Evolutionary conservation across 2,329 filamentous ascomycete species (phyloP), one percentile per base, ranked within the genome.

Genomic region (Aspergillus ochraceoroseus): DNA sequence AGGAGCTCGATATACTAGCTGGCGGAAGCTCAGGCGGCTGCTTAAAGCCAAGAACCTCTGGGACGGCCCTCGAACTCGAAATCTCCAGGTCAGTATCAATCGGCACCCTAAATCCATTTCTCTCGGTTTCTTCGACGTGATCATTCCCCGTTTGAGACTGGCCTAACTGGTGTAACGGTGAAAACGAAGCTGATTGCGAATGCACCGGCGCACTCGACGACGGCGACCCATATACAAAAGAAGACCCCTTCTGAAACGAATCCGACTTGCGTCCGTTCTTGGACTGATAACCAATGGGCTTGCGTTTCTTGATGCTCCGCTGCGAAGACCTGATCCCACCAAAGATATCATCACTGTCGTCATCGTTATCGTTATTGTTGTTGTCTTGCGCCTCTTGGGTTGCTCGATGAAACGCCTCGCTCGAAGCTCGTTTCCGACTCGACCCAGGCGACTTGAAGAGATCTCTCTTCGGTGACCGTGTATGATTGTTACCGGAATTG

Each of bases 1-100:
- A 63, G 7, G 61, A 59, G 39, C 49, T 57, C 6, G 58, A 54
- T 11, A 49, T 47, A 6, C 40, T 48, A 31, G 54, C 53, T 9
- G 41, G 43, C 4, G 56, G 53, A 11, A 38, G 28, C 5, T 22
- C 20, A 2, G 48, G 47, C 5, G 61, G 58, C 5, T 55, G 28
- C 44, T 56, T 63, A 32, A 63, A 62, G 26, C 46, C 54, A 3
- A 39, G 17, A 14, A 36, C 28, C 5, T 55, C 31, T n/a, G n/a
- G n/a, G n/a, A n/a, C n/a, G n/a, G n/a, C n/a, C n/a, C n/a, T n/a
- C n/a, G n/a, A n/a, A n/a, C n/a, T n/a, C n/a, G n/a, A n/a, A n/a
- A n/a, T n/a, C n/a, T n/a, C n/a, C n/a, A n/a, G n/a, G n/a, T 59
- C 38, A 35, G 58, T 46, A 11, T 59, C 52, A 20, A 46, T 48